Conservation (phyloP, 257 asterid genomes). For the Buddleja alternifolia region DNA sequence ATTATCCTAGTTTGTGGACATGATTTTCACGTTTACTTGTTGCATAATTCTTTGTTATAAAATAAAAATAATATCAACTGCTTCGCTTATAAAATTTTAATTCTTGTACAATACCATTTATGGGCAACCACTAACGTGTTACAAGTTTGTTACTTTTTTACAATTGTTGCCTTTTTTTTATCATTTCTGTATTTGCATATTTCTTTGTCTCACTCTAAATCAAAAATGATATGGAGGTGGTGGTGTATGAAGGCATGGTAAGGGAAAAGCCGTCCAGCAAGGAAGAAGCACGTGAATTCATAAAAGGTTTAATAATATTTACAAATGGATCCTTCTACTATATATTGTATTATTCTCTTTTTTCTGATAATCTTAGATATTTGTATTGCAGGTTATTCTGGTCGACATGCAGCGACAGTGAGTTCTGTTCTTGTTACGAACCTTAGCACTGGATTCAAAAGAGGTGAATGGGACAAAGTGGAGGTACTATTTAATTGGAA, state of each 20-base stretch:
- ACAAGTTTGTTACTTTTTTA: background rate
- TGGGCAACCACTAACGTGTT: too few species aligned
- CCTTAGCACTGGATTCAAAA: constrained; percentile 68
- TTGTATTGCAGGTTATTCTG: constrained; percentile 66
- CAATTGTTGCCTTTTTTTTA: constrained; percentile 6
- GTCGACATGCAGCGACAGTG: constrained; percentile 72
- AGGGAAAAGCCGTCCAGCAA: constrained; percentile 90
- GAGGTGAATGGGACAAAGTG: constrained; percentile 90
- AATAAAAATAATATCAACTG: background rate
- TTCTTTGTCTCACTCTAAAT: constrained; percentile 41
- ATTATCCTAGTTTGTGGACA: constrained; percentile 31
- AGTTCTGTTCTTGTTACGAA: constrained; percentile 89
- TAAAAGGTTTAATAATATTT: constrained; percentile 56
- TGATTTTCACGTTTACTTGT: constrained; percentile 13
- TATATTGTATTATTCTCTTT: constrained; percentile 10
- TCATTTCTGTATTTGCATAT: background rate
- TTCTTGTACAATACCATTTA: background rate
- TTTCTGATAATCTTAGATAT: constrained; percentile 29
- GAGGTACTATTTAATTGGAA: constrained; percentile 58
- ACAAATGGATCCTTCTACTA: constrained; percentile 11
- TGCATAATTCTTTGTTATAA: constrained; percentile 1
- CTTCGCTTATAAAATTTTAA: background rate
- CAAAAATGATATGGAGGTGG: constrained; percentile 76
- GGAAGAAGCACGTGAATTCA: constrained; percentile 88
- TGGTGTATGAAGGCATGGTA: constrained; percentile 88